A percentile compares a stretch with the other conserved stretches of the same genome.
These are phyloP conservation scores for Quercus lobata DNA, from an alignment of 331 rosid species.

Conservation along the genomic window DNA sequence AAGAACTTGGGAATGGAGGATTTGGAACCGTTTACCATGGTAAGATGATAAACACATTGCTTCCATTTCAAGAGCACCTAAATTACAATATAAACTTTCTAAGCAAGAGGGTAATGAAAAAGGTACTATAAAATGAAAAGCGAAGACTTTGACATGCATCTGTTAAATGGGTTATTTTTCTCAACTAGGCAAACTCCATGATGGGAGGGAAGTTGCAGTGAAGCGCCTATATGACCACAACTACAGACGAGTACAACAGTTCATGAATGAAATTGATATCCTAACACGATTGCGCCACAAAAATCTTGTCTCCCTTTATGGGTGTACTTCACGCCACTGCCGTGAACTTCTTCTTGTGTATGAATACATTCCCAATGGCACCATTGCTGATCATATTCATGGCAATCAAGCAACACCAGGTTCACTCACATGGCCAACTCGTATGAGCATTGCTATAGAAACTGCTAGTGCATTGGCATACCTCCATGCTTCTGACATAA, in stretches of 20 bases:
- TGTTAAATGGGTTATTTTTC: not conserved
- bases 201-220: conserved; percentile 71
- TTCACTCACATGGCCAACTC: conserved; percentile 48
- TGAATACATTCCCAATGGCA: conserved; percentile 69
- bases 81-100: not conserved
- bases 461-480: conserved; percentile 66
- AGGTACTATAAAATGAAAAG: too few species aligned
- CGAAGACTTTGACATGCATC: too few species aligned
- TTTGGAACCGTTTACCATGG: conserved; percentile 71
- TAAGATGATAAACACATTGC: conserved; percentile 5
- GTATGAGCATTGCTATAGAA: conserved; percentile 63
- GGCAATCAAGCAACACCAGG: conserved; percentile 30
- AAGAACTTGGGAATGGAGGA: conserved; percentile 75
- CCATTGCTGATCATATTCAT: conserved; percentile 64
- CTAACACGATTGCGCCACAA: conserved; percentile 47
- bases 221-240: conserved; percentile 56
- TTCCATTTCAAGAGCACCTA: not conserved
- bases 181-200: conserved; percentile 44
- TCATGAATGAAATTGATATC: conserved; percentile 56
- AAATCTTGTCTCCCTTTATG: conserved; percentile 63
- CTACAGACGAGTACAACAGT: conserved; percentile 45
- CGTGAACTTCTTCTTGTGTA: conserved; percentile 67
- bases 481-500: conserved; percentile 67
- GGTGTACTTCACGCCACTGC: conserved; percentile 62
- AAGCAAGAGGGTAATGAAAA: not conserved